Percentiles rank a stretch among this genome's conserved stretches.
phyloP scores from a whole-genome alignment of 176 grass and related monocot species.

The Calamus simplicifolius region DNA sequence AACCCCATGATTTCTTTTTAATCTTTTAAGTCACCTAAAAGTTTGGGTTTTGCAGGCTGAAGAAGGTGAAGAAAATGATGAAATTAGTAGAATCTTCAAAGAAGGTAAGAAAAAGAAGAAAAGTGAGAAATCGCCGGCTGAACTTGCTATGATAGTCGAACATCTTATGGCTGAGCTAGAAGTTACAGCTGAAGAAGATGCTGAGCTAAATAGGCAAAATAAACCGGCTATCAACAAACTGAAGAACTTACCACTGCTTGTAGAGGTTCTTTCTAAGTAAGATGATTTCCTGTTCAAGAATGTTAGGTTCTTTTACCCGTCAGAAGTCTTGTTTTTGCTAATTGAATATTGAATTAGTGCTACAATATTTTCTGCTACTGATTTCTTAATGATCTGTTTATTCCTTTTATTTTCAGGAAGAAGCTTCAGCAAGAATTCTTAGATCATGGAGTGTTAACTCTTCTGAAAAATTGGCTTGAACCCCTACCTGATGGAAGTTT shows the following conservation, averaged over 20 bases:
- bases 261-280: constrained; percentile 97
- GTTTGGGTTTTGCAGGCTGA: constrained; percentile 46
- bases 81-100: constrained; percentile 73
- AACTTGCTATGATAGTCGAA: constrained; percentile 87
- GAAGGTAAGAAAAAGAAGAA: constrained; percentile 86
- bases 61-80: constrained; percentile 78
- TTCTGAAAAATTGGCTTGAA: constrained; percentile 94
- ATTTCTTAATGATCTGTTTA: too few relatives aligned
- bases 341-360: too few relatives aligned
- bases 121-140: constrained; percentile 68
- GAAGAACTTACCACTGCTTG: constrained; percentile 78
- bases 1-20: too few relatives aligned
- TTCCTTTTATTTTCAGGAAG: constrained; percentile 35
- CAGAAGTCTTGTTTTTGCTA: too few relatives aligned
- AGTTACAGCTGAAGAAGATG: constrained; percentile 90
- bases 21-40: too few relatives aligned
- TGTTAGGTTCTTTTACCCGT: too few relatives aligned
- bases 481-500: constrained; percentile 87
- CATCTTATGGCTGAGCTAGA: constrained; percentile 94
- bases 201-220: constrained; percentile 77
- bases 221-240: constrained; percentile 97
- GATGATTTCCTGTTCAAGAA: background rate
- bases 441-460: constrained; percentile 84
- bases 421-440: constrained; percentile 99
- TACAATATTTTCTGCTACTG: too few relatives aligned